Conservation (phyloP, 495 filamentous ascomycete genomes). For the Daldinia bambusicola region DNA sequence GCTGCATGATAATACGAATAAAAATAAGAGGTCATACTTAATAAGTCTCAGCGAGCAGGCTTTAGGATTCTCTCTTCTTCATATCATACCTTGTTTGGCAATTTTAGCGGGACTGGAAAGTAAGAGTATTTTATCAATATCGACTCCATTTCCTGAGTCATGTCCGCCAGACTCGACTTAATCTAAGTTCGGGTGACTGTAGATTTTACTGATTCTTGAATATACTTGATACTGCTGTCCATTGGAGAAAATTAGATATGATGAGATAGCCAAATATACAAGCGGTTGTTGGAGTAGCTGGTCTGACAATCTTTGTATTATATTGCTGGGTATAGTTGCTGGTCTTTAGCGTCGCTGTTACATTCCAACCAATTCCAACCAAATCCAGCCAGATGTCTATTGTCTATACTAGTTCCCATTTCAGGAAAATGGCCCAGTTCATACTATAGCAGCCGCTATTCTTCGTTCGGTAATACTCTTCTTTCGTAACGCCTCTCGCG, state of each 20-base stretch:
- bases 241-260: neutral
- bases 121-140: no score
- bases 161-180: no score
- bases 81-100: no score
- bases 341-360: neutral
- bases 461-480: constrained; percentile 71
- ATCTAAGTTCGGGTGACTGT: no score
- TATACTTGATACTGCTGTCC: neutral
- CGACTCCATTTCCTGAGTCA: no score
- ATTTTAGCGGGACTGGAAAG: no score
- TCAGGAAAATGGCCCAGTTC: constrained; percentile 68
- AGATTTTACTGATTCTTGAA: no score
- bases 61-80: no score
- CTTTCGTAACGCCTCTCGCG: constrained; percentile 72
- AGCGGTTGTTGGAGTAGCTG: neutral
- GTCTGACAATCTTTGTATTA: neutral
- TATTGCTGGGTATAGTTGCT: constrained; percentile 7
- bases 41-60: no score
- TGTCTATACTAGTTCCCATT: constrained; percentile 69
- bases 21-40: no score
- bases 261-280: neutral
- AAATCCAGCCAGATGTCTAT: neutral
- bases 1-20: no score
- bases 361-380: neutral
- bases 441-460: constrained; percentile 64